phyloP scores from a whole-genome alignment of 2,329 filamentous ascomycete genomes.

The Trichocomaceae sp. region DNA sequence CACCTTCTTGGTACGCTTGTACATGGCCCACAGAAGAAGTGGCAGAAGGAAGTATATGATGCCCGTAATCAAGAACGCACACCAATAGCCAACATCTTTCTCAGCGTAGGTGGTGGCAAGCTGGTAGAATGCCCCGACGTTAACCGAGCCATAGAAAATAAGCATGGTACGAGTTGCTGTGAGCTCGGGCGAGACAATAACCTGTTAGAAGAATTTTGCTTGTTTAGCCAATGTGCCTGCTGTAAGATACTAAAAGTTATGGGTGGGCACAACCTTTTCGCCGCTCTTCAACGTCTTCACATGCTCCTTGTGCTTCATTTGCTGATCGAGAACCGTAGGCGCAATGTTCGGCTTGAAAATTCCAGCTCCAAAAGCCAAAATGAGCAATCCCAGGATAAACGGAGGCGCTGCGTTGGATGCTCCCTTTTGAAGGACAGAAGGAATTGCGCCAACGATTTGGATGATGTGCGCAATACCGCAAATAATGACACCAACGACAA shows the following conservation, averaged over 20 bases:
- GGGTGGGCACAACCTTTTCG: conserved; percentile 44
- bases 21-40: conserved; percentile 26
- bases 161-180: conserved; percentile 60
- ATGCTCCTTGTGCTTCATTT: conserved; percentile 52
- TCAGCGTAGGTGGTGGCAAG: conserved; percentile 67
- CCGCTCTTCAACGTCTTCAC: conserved; percentile 52
- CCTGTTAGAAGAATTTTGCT: neutral
- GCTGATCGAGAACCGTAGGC: conserved; percentile 65
- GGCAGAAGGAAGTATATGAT: conserved; percentile 34
- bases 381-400: conserved; percentile 35
- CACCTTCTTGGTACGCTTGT: conserved; percentile 28
- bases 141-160: conserved; percentile 70
- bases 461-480: conserved; percentile 57
- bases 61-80: conserved; percentile 26
- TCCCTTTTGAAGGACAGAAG: conserved; percentile 35
- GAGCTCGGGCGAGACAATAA: conserved; percentile 63
- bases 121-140: conserved; percentile 57
- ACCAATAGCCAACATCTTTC: conserved; percentile 57
- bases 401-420: conserved; percentile 27
- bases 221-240: neutral
- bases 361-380: conserved; percentile 35
- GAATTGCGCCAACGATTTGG: conserved; percentile 44
- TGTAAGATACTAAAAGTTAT: neutral
- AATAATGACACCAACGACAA: conserved; percentile 53
- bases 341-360: conserved; percentile 66